A percentile compares a stretch with the other conserved stretches of the same genome.
Evolutionary conservation across 2,329 filamentous ascomycete genomes (phyloP).

Genomic region (Venturia pyrina): DNA sequence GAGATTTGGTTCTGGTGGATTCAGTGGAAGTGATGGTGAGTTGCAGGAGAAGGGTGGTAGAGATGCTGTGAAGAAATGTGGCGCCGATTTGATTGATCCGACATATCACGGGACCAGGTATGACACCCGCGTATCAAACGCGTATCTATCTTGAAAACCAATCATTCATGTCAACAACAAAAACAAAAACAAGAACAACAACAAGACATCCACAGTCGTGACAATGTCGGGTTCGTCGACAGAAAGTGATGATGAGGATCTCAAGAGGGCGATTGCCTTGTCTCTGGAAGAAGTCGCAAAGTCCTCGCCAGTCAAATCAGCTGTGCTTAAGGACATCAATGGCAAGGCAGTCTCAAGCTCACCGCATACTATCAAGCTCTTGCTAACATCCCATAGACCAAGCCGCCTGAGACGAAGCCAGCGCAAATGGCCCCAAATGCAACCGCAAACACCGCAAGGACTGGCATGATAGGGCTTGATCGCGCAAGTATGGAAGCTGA

Average conservation of each 20-base stretch:
- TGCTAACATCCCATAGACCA: background rate
- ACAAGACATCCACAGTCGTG: background rate
- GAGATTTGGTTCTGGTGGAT: no score
- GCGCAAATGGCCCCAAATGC: background rate
- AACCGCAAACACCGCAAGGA: background rate
- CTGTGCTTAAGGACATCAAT: background rate
- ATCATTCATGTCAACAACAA: background rate
- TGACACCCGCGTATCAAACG: background rate
- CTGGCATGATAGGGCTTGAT: conserved; percentile 45
- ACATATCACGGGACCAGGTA: background rate
- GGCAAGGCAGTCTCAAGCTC: conserved; percentile 6
- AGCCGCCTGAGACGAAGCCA: background rate
- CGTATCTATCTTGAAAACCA: no score
- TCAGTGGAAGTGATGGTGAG: no score
- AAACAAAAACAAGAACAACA: background rate
- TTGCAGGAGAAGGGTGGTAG: no score
- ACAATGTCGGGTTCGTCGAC: background rate
- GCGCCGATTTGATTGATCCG: no score
- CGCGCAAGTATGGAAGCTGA: conserved; percentile 80
- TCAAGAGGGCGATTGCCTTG: conserved; percentile 20
- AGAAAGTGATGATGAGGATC: conserved; percentile 12
- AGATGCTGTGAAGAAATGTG: no score
- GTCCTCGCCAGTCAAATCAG: background rate
- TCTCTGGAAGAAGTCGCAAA: conserved; percentile 16
- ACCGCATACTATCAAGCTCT: background rate